Conservation (phyloP, 768 basidiomycete species). For the Boletellus sp. region DNA sequence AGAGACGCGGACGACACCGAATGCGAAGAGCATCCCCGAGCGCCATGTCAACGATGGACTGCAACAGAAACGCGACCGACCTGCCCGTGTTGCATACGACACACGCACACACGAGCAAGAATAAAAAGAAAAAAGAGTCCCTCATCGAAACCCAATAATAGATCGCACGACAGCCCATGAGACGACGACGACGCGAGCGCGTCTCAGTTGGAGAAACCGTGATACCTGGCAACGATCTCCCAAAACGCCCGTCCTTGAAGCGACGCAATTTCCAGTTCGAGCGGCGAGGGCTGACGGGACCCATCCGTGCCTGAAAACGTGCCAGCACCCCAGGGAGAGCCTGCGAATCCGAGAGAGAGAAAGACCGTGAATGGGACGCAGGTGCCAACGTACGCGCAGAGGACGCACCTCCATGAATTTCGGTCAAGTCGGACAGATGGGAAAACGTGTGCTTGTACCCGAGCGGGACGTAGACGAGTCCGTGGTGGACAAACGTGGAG, state of each 20-base stretch:
- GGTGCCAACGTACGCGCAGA: background rate
- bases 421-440: constrained; percentile 37
- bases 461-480: constrained; percentile 50
- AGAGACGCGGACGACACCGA: too few relatives aligned
- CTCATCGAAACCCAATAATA: too few relatives aligned
- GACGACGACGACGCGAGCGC: background rate
- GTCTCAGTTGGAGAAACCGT: constrained; percentile 17
- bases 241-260: constrained; percentile 59
- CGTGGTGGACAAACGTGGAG: constrained; percentile 53
- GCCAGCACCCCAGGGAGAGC: constrained; percentile 81
- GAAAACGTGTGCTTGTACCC: constrained; percentile 45
- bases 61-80: too few relatives aligned
- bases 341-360: constrained; percentile 30
- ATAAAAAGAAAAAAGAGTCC: too few relatives aligned
- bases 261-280: constrained; percentile 55
- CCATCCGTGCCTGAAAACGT: constrained; percentile 56
- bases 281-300: constrained; percentile 53
- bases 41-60: too few relatives aligned
- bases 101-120: too few relatives aligned
- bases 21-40: too few relatives aligned
- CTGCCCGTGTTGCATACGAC: too few relatives aligned
- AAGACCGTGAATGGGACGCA: background rate
- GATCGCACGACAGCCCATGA: too few relatives aligned
- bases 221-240: constrained; percentile 40
- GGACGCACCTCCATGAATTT: constrained; percentile 45